Base-by-base conservation (phyloP, 768 basidiomycete species). In the Leucocoprinus leucothites region DNA sequence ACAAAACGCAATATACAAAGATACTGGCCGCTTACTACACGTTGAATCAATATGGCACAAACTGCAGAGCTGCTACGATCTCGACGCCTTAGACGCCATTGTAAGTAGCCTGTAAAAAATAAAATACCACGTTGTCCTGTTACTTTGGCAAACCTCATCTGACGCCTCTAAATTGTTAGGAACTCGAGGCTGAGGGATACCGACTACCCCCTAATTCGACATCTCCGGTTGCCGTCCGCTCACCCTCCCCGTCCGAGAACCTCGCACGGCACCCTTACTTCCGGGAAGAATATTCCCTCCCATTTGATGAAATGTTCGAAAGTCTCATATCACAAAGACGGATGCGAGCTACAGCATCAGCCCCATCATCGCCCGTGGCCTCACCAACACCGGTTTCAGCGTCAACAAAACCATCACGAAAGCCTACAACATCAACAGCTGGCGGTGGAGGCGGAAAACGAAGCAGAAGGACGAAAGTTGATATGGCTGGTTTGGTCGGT, bases 41-140 rank as follows among this genome's bases (percentile, higher is more conserved):
- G 66, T 83, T 6, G 81, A 86, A 21, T 81, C 78, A 28, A 77
- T 94, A 36, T 94, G 91, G 91, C 69, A 75, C 56, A 94, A 94
- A 70, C 71, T 92, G 44, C 71, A 74, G 53, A 73, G 68, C 1
- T 88, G 84, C 62, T 94, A 91, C 60, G 82, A 92, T 65, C 73
- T 91, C 57, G 89, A 91, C 48, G 78, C 82, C 3, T 66, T 94
- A 56, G 91, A 94, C 65, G 74, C 72, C 53, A 82, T 86, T 60
- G 85, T 86, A 69, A 69, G 86, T 68, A 26, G 36, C 24, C 24
- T 21, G 14, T 18, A 35, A 19, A 19, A 24, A n/a, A n/a, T n/a
- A n/a, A 31, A 31, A 31, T 31, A 11, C 31, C 31, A 31, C 31
- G 31, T 11, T 31, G 31, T 31, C 6, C 31, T 31, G 5, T 31